These are phyloP conservation scores for Diaporthe helianthi DNA, from an alignment of 2,329 filamentous ascomycete species.

Conservation along the genomic window DNA sequence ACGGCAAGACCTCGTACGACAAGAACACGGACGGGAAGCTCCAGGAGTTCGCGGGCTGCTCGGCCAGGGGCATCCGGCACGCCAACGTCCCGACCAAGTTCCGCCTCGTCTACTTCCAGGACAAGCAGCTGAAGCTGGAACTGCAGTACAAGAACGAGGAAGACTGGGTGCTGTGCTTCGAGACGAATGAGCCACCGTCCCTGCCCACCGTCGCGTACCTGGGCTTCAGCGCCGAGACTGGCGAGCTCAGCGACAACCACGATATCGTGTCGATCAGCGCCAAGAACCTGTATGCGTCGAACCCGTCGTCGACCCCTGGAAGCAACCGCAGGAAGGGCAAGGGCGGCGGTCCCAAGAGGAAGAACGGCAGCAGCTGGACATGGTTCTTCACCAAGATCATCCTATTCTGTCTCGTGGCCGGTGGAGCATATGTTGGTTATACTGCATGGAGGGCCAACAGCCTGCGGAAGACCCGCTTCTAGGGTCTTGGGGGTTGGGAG, in stretches of 20 bases:
- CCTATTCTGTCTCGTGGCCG: conserved; percentile 73
- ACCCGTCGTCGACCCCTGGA: conserved; percentile 55
- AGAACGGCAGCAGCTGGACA: conserved; percentile 60
- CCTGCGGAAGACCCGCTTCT: conserved; percentile 66
- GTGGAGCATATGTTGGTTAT: conserved; percentile 83
- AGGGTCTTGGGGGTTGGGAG: conserved; percentile 32
- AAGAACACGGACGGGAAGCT: conserved; percentile 93
- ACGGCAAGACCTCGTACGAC: conserved; percentile 88
- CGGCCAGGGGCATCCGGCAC: conserved; percentile 88
- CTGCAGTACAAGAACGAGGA: conserved; percentile 92
- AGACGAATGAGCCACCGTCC: conserved; percentile 71
- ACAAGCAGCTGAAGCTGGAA: conserved; percentile 88
- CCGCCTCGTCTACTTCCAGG: conserved; percentile 93
- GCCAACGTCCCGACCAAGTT: conserved; percentile 82
- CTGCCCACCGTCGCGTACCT: conserved; percentile 81
- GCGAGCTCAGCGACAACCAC: conserved; percentile 96
- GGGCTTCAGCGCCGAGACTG: conserved; percentile 86
- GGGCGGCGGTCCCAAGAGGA: conserved; percentile 48
- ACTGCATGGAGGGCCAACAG: conserved; percentile 79
- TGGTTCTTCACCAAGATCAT: conserved; percentile 82
- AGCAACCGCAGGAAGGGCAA: conserved; percentile 43
- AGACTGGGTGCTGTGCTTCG: conserved; percentile 91
- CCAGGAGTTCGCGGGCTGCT: conserved; percentile 93
- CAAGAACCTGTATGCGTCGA: conserved; percentile 82
- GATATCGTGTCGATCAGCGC: conserved; percentile 89